Conservation (phyloP, 805 yeast species). For the Ogataea zsoltii region DNA sequence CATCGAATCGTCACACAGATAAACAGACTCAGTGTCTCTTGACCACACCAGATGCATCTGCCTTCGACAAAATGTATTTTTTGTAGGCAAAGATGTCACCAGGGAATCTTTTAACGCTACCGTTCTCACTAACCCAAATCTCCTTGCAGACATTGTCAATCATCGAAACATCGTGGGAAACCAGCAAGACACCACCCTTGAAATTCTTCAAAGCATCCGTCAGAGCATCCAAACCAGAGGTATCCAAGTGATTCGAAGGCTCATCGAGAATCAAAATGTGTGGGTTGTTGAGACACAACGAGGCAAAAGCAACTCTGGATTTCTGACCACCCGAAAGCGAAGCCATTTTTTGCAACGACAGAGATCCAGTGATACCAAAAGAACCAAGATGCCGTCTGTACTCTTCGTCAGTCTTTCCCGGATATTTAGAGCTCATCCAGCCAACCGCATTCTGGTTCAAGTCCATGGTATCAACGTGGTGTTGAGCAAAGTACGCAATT, state of each 20-base stretch:
- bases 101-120: constrained; percentile 71
- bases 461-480: constrained; percentile 98
- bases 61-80: constrained; percentile 76
- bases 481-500: constrained; percentile 97
- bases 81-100: constrained; percentile 90
- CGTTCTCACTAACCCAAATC: constrained; percentile 93
- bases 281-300: constrained; percentile 85
- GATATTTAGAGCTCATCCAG: constrained; percentile 88
- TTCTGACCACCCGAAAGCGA: constrained; percentile 96
- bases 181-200: constrained; percentile 97
- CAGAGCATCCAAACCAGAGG: constrained; percentile 94
- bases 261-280: constrained; percentile 93
- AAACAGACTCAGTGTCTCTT: constrained; percentile 57
- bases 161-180: constrained; percentile 93
- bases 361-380: constrained; percentile 93
- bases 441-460: constrained; percentile 79
- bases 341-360: constrained; percentile 89
- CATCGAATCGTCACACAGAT: constrained; percentile 1
- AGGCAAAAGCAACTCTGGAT: constrained; percentile 97
- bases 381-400: constrained; percentile 96
- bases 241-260: constrained; percentile 98
- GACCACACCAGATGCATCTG: constrained; percentile 89
- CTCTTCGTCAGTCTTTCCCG: constrained; percentile 95
- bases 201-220: constrained; percentile 84
- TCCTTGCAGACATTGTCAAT: constrained; percentile 88